Base-by-base conservation (phyloP, 345 rosid species). In the Bretschneidera sinensis region DNA sequence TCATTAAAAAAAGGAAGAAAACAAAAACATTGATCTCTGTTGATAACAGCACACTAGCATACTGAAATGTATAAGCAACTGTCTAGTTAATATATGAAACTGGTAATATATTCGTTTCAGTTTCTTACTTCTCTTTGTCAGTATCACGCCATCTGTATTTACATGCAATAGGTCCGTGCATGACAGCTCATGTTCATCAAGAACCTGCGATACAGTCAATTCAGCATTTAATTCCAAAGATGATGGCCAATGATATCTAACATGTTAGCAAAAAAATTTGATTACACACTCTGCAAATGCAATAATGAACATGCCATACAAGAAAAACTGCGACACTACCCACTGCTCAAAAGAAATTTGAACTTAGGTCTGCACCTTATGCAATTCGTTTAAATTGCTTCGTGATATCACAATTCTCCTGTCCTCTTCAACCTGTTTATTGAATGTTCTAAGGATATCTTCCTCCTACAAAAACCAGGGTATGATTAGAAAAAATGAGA, bases 371-470 rank as follows among this genome's bases (percentile, higher is more conserved):
- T 52, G 24, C 70, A 95, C 99, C 97, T 82, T 83, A 31, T 86
- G 84, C 25, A 95, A 71, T 72, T 95, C 97, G 64, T 74, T 83
- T 48, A 88, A 54, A 79, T 91, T 95, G 80, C 91, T 88, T 70
- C 99, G 71, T 34, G 86, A 82, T 77, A 82, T 82, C 67, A 90
- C 85, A 55, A 90, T 82, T 74, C 66, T 88, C 76, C 91, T 81
- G 72, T 94, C 99, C 61, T 88, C 99, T 66, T 85, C 96, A 60
- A 94, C 76, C 69, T 90, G 99, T 78, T 94, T 88, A 68, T 86
- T 82, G 73, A 94, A 94, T 59, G 75, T 78, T 62, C 63, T 71
- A 22, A 83, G 95, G 39, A 61, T 62, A 65, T 86, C 88, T 67
- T 91, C 97, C 67, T 94, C 97, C 99, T 94, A 74, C 57, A 72